Conservation (phyloP, 2,329 filamentous ascomycete species). For the Onygenales sp. region DNA sequence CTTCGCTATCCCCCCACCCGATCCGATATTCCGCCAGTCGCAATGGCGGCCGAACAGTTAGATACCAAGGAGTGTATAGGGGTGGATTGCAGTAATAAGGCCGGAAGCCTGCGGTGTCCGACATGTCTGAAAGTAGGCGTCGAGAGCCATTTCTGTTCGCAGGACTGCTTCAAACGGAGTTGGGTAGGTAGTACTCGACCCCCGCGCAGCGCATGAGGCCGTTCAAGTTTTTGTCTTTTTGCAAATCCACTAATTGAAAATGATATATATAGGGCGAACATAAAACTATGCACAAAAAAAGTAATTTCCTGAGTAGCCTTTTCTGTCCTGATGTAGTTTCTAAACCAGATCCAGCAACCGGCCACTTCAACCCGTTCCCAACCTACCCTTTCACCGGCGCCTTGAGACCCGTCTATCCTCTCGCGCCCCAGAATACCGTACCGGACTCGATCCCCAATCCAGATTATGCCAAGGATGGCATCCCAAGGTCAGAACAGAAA, state of each 20-base stretch:
- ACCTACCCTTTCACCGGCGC: slow-evolving; percentile 72
- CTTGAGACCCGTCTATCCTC: slow-evolving; percentile 77
- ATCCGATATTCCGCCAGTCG: not conserved
- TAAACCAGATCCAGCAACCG: slow-evolving; percentile 86
- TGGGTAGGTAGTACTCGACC: slow-evolving; percentile 59
- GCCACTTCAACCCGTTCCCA: slow-evolving; percentile 86
- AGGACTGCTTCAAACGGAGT: slow-evolving; percentile 98
- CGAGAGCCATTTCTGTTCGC: slow-evolving; percentile 93
- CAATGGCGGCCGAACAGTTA: slow-evolving; percentile 20
- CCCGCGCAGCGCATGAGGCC: slow-evolving; percentile 16
- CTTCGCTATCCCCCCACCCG: not conserved
- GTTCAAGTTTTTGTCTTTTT: no score
- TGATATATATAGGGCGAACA: slow-evolving; percentile 55
- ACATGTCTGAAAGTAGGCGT: slow-evolving; percentile 86
- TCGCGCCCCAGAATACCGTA: slow-evolving; percentile 62
- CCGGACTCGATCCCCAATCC: slow-evolving; percentile 74
- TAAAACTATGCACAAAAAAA: slow-evolving; percentile 77
- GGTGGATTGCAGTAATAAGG: slow-evolving; percentile 76
- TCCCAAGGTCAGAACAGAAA: slow-evolving; percentile 55
- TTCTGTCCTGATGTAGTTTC: slow-evolving; percentile 72
- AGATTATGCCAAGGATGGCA: slow-evolving; percentile 80
- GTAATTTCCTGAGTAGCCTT: slow-evolving; percentile 62
- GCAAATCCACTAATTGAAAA: slow-evolving; percentile 9
- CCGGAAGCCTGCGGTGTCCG: slow-evolving; percentile 80
- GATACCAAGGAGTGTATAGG: slow-evolving; percentile 55